Conservation (phyloP, 176 grass and related monocot species). For the Musa acuminata region DNA sequence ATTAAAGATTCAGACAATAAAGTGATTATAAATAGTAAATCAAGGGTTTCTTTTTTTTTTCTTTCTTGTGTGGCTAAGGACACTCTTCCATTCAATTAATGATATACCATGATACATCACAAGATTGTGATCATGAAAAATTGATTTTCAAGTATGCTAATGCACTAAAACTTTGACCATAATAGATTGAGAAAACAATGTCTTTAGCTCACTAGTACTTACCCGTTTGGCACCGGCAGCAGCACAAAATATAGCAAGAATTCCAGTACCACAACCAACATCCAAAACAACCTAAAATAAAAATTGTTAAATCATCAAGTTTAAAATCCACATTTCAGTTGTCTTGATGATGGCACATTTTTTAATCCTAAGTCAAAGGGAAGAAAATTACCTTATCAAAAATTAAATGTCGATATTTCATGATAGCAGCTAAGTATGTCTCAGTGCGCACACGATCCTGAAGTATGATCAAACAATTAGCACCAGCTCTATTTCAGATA, state of each 20-base stretch:
- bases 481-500: background rate
- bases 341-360: conserved; percentile 14
- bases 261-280: conserved; percentile 91
- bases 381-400: conserved; percentile 54
- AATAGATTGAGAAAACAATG: too few species aligned
- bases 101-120: too few species aligned
- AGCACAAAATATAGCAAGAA: conserved; percentile 98
- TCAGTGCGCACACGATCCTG: conserved; percentile 87
- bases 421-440: conserved; percentile 81
- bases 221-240: conserved; percentile 80
- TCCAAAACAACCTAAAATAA: conserved; percentile 80
- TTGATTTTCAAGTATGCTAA: too few species aligned
- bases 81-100: too few species aligned
- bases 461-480: conserved; percentile 30
- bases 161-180: too few species aligned
- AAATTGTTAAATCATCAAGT: background rate
- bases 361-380: conserved; percentile 2
- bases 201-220: too few species aligned
- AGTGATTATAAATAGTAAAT: too few species aligned
- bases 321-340: conserved; percentile 12
- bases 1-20: too few species aligned
- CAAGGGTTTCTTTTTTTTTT: too few species aligned
- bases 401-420: conserved; percentile 70
- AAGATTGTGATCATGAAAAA: too few species aligned
- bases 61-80: too few species aligned